Base-by-base conservation (phyloP, 2,329 filamentous ascomycete genomes). In the Fusarium sp. region DNA sequence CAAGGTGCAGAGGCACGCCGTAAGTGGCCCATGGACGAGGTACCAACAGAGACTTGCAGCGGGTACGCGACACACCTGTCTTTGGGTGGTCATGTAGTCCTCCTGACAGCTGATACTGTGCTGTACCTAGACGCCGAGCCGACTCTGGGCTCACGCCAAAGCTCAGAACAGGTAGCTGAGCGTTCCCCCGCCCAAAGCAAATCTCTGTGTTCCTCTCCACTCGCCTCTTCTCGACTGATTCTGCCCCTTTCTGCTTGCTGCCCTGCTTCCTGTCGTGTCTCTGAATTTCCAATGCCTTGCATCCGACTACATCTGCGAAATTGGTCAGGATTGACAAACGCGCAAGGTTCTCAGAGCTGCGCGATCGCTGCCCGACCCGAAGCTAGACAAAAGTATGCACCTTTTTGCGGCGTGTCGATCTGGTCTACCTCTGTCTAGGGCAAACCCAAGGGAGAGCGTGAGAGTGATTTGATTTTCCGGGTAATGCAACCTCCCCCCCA, bases 51-150 rank as follows among this genome's bases (percentile, higher is more conserved):
- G 73, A 75, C 72, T 74, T 76, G 45, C 64, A 69, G 73, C 74
- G 73, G 72, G 72, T 74, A 74, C 72, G 70, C 70, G 69, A 75
- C 73, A 73, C 74, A 75, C 74, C 71, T 73, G 69, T 55, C 57
- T 68, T 69, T 72, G 60, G 70, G 65, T 72, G 70, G 69, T 69
- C 65, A 72, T 70, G 73, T 73, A 72, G 72, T 67, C 69, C 62
- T 70, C 65, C 65, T 68, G 52, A 53, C 65, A 64, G 61, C 70
- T 75, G 71, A 75, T 76, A 76, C 74, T 76, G 74, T 76, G 74
- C 71, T 74, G 70, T 76, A 76, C 74, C 60, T 75, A 55, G 60
- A 53, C 42, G 52, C 49, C 46, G 50, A 48, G 56, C 52, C 51
- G 38, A 53, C 42, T 61, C 58, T 63, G 52, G 42, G 58, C 60